These are phyloP conservation scores for Crithidia sp. DNA, from an alignment of 208 protist species.

Conservation along the genomic window DNA sequence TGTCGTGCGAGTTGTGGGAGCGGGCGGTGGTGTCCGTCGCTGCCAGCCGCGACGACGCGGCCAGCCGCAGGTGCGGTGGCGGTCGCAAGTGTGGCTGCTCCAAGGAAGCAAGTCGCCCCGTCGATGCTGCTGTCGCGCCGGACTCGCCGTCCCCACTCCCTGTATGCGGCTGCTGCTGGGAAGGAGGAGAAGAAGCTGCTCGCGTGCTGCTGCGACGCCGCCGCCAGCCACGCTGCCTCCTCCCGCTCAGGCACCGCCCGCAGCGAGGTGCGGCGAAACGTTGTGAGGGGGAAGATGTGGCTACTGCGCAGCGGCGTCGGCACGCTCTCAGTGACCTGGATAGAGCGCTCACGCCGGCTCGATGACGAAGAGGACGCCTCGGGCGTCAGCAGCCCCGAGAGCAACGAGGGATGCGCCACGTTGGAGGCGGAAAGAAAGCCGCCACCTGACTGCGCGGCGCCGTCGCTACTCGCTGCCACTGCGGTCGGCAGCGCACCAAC, in stretches of 20 bases:
- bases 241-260: neutral
- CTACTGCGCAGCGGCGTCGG: too few species aligned
- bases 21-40: neutral
- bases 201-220: neutral
- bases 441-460: neutral
- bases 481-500: too few species aligned
- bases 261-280: neutral
- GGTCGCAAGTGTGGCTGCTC: neutral
- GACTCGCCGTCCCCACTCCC: too few species aligned
- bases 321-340: neutral
- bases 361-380: neutral
- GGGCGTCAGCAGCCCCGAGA: neutral
- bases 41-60: neutral
- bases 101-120: neutral
- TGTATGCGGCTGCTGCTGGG: neutral
- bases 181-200: neutral
- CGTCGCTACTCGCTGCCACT: too few species aligned
- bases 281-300: neutral
- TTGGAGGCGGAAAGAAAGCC: neutral
- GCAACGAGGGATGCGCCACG: neutral
- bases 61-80: neutral
- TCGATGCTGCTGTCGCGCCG: too few species aligned
- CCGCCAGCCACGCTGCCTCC: neutral
- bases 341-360: neutral
- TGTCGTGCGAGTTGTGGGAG: neutral